Evolutionary conservation across 2,329 filamentous ascomycete species (phyloP).

Genomic region (Colletotrichum simmondsii): DNA sequence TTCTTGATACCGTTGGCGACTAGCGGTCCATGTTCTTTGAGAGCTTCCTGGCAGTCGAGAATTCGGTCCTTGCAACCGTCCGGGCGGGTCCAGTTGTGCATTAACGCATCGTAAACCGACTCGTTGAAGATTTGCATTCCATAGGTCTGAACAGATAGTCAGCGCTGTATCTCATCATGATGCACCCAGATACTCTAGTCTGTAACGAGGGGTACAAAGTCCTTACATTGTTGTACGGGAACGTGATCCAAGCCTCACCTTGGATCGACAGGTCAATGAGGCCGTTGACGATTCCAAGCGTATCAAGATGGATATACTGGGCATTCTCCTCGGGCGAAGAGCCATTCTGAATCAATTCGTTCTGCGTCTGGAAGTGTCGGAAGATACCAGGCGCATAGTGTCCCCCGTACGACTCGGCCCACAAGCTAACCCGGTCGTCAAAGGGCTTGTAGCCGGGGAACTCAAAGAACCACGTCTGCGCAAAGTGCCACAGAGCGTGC

Average conservation of each 20-base stretch:
- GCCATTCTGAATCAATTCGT: constrained; percentile 63
- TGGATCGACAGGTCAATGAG: constrained; percentile 74
- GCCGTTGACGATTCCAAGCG: constrained; percentile 78
- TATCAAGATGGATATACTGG: constrained; percentile 63
- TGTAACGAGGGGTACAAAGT: no score
- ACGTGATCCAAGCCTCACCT: constrained; percentile 64
- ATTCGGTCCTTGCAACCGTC: constrained; percentile 66
- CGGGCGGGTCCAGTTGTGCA: constrained; percentile 48
- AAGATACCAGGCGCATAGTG: constrained; percentile 65
- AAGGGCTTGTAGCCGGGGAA: constrained; percentile 65
- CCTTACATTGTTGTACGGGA: constrained; percentile 68
- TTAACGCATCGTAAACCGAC: constrained; percentile 41
- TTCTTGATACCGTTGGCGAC: constrained; percentile 37
- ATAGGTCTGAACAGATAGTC: constrained; percentile 57
- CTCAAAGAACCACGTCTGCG: constrained; percentile 70
- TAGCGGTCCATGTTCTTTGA: constrained; percentile 35
- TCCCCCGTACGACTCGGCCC: constrained; percentile 61
- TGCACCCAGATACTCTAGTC: no score
- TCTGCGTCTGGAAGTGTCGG: constrained; percentile 69
- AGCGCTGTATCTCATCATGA: no score
- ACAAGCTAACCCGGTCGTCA: constrained; percentile 67
- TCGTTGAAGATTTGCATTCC: constrained; percentile 64
- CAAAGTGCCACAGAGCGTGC: constrained; percentile 62
- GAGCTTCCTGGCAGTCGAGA: constrained; percentile 59
- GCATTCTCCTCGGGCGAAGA: constrained; percentile 58